phyloP scores from a whole-genome alignment of 371 early-diverging fungal species.

The Circinella minor region DNA sequence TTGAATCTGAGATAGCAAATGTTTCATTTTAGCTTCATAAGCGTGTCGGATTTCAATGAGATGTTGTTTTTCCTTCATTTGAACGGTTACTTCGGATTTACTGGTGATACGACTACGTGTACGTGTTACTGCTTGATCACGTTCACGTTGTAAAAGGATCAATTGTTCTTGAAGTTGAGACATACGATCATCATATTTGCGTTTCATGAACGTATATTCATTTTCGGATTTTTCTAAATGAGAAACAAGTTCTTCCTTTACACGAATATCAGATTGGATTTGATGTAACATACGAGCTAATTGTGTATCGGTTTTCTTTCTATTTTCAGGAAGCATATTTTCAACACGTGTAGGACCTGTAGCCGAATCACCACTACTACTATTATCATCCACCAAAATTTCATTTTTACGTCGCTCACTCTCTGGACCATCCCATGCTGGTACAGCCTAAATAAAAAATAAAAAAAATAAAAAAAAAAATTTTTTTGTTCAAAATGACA shows the following conservation, averaged over 20 bases:
- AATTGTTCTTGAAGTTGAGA: slow-evolving; percentile 60
- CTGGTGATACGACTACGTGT: slow-evolving; percentile 22
- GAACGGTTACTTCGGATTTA: slow-evolving; percentile 24
- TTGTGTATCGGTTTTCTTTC: slow-evolving; percentile 19
- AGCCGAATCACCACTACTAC: slow-evolving; percentile 5
- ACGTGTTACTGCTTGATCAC: slow-evolving; percentile 63
- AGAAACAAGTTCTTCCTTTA: slow-evolving; percentile 64
- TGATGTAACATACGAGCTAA: slow-evolving; percentile 62
- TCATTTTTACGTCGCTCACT: slow-evolving; percentile 3
- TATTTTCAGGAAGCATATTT: background rate
- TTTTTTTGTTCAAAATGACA: too few relatives aligned
- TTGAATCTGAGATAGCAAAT: slow-evolving; percentile 68
- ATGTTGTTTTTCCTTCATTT: slow-evolving; percentile 35
- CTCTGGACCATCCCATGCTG: slow-evolving; percentile 32
- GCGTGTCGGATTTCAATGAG: slow-evolving; percentile 37
- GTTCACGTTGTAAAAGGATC: slow-evolving; percentile 64
- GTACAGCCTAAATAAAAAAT: slow-evolving; percentile 30
- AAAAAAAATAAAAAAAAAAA: too few relatives aligned
- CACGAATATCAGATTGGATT: slow-evolving; percentile 73
- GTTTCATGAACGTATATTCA: slow-evolving; percentile 62
- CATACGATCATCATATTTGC: slow-evolving; percentile 77
- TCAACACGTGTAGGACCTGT: background rate
- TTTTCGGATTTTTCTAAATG: slow-evolving; percentile 64
- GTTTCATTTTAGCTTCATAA: slow-evolving; percentile 76
- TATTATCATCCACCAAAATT: background rate